These are phyloP conservation scores for Staphylotrichum tortipilum DNA, from an alignment of 495 filamentous ascomycete genomes.

Conservation along the genomic window DNA sequence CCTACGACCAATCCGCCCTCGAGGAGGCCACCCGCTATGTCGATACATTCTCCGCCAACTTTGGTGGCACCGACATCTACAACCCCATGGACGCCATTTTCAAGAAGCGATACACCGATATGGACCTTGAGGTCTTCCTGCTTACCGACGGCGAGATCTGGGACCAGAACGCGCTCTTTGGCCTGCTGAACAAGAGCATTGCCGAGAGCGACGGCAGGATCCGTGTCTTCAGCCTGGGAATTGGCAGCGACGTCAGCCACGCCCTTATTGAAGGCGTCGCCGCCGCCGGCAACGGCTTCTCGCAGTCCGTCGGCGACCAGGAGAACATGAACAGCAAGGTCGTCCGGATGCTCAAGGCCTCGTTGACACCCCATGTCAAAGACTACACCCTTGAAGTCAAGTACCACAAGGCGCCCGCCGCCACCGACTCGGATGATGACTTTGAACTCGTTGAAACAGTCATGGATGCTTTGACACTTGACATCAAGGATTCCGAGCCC, in stretches of 20 bases:
- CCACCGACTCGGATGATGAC: slow-evolving; percentile 33
- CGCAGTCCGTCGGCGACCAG: slow-evolving; percentile 47
- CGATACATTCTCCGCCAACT: slow-evolving; percentile 39
- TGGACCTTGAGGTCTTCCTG: slow-evolving; percentile 55
- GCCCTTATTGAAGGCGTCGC: slow-evolving; percentile 60
- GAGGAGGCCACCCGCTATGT: slow-evolving; percentile 43
- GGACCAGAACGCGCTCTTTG: slow-evolving; percentile 46
- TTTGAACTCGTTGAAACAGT: slow-evolving; percentile 52
- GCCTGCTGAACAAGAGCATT: slow-evolving; percentile 45
- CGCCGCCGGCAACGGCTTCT: slow-evolving; percentile 57
- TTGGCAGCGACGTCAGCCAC: slow-evolving; percentile 54
- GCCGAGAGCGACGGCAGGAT: slow-evolving; percentile 38
- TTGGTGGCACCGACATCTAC: slow-evolving; percentile 64
- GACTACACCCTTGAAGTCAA: slow-evolving; percentile 54
- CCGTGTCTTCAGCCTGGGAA: slow-evolving; percentile 58
- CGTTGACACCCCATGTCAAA: slow-evolving; percentile 50
- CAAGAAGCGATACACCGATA: slow-evolving; percentile 39
- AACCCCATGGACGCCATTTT: slow-evolving; percentile 45
- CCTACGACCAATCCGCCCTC: slow-evolving; percentile 46
- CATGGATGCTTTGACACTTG: slow-evolving; percentile 31
- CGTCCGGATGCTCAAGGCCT: slow-evolving; percentile 63
- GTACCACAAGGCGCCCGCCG: slow-evolving; percentile 36
- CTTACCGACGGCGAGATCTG: slow-evolving; percentile 67
- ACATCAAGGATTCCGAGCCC: slow-evolving; percentile 8
- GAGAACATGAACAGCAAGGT: slow-evolving; percentile 58